phyloP scores from a whole-genome alignment of 306 rosid genomes.

The Castanospermum australe region DNA sequence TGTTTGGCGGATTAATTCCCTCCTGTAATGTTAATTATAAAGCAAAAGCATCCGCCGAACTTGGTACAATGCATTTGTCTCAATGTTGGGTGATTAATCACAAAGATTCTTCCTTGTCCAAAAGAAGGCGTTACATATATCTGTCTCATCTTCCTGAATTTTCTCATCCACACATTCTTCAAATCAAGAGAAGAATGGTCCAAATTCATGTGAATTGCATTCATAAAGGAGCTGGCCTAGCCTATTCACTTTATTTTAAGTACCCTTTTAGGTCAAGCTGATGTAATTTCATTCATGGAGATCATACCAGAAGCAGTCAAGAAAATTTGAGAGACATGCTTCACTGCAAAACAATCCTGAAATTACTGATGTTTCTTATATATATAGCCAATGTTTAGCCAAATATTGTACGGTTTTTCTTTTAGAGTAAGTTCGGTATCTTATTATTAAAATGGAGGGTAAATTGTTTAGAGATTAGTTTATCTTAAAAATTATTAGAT shows the following conservation, averaged over 20 bases:
- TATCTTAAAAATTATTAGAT: no score
- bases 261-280: neutral
- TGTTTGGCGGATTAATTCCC: conserved; percentile 4
- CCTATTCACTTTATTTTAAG: neutral
- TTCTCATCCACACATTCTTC: neutral
- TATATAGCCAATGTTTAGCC: no score
- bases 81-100: neutral
- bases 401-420: no score
- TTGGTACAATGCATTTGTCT: conserved; percentile 34
- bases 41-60: conserved; percentile 16
- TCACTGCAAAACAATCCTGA: no score
- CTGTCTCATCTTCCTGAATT: no score
- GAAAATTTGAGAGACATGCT: no score
- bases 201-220: neutral
- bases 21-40: neutral
- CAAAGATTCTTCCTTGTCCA: conserved; percentile 36
- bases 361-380: no score
- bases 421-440: no score
- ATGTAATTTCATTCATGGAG: neutral
- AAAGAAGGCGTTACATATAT: neutral
- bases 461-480: no score
- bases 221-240: neutral
- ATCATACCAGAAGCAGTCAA: no score
- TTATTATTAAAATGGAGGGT: no score
- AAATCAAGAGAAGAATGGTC: neutral